phyloP scores from a whole-genome alignment of 75 land plant species.

The Pinus taeda region DNA sequence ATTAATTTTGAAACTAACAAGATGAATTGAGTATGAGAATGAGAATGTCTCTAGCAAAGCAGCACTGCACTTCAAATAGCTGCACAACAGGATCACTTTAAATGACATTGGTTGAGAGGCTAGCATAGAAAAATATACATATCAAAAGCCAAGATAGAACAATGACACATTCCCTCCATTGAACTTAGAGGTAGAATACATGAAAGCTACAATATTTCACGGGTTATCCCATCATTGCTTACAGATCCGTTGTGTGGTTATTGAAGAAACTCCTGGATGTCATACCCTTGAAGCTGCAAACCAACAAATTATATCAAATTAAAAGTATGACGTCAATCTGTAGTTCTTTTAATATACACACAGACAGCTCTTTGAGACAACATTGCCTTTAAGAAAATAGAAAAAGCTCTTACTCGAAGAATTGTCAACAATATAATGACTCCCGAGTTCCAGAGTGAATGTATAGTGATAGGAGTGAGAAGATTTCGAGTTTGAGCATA shows the following conservation, averaged over 20 bases:
- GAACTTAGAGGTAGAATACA: no score
- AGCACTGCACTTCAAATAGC: no score
- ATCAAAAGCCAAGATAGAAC: no score
- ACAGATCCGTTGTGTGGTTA: slow-evolving; percentile 4
- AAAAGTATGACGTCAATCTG: neutral
- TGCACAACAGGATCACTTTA: no score
- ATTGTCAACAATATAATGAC: slow-evolving; percentile 84
- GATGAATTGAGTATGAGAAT: no score
- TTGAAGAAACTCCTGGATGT: slow-evolving; percentile 60
- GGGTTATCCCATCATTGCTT: neutral
- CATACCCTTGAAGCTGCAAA: slow-evolving; percentile 74
- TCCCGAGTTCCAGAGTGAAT: slow-evolving; percentile 96
- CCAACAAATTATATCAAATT: neutral
- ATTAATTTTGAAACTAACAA: no score
- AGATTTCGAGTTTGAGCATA: slow-evolving; percentile 94
- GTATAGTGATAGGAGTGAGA: slow-evolving; percentile 80
- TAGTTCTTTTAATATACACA: neutral
- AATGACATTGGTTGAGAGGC: no score
- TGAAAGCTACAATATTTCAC: no score
- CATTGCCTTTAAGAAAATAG: neutral
- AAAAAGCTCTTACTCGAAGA: slow-evolving; percentile 56
- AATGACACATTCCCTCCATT: no score
- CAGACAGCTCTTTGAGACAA: neutral
- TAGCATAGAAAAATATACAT: no score
- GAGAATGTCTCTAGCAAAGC: no score